Percentiles rank a stretch among this genome's conserved stretches.
Conservation (phyloP, 495 filamentous ascomycete genomes). For the Neurospora sp. region DNA sequence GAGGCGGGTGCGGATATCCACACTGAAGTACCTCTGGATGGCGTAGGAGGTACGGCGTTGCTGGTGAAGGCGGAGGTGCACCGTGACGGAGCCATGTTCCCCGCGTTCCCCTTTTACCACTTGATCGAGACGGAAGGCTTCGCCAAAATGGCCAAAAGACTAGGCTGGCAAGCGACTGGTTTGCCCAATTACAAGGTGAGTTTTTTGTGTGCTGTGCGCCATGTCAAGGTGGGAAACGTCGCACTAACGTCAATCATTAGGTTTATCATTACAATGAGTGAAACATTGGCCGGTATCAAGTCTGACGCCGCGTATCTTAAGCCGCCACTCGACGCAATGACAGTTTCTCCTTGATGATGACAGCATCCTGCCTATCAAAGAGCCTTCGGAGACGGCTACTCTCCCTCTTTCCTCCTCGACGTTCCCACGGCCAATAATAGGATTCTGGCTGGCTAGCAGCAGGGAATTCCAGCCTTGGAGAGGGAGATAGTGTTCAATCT, state of each 20-base stretch:
- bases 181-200: slow-evolving; percentile 93
- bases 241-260: slow-evolving; percentile 36
- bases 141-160: slow-evolving; percentile 85
- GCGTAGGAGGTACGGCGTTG: slow-evolving; percentile 87
- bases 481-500: background rate
- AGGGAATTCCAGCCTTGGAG: background rate
- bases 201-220: slow-evolving; percentile 7
- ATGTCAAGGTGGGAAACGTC: background rate
- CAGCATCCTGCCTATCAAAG: background rate
- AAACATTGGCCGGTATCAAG: slow-evolving; percentile 11
- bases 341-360: background rate
- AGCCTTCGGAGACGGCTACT: background rate
- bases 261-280: slow-evolving; percentile 90
- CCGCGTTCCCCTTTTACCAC: slow-evolving; percentile 91
- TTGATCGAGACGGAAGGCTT: slow-evolving; percentile 97
- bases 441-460: background rate
- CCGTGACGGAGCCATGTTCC: slow-evolving; percentile 97
- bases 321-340: background rate
- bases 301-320: background rate
- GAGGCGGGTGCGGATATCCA: slow-evolving; percentile 46
- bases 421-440: background rate
- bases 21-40: slow-evolving; percentile 66
- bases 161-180: slow-evolving; percentile 77
- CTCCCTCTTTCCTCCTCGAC: background rate
- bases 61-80: slow-evolving; percentile 97